Evolutionary conservation across 352 stramenopile species (phyloP), one percentile per base, ranked within the genome.

Genomic region (Globisporangium okanoganense): DNA sequence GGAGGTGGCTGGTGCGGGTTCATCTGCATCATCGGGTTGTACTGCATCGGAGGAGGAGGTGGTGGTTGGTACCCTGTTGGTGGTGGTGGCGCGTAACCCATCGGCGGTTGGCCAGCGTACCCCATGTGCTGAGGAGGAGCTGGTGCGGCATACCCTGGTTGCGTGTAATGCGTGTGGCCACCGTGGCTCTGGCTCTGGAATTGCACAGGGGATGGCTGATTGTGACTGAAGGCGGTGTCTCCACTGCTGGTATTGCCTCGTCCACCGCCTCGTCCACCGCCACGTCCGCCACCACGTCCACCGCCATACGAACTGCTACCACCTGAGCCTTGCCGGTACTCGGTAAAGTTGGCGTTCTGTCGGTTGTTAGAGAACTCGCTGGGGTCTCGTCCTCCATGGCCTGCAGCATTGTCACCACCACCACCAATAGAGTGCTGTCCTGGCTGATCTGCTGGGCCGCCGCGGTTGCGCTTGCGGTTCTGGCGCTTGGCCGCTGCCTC

Each of bases 401-500:
- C 29, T 5, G 20, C 18, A 18, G 18, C 20, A 45, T 22, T 35
- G 14, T 49, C 45, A 22, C 29, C 36, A 10, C 33, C 45, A 6
- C 6, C 20, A n/a, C n/a, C n/a, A n/a, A n/a, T n/a, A 14, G 18
- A 18, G 27, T 41, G 48, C 20, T 49, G 47, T 27, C 20, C 45
- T 18, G 18, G 12, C 14, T 47, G 14, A 3, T 51, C 44, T n/a
- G 57, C 31, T 16, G 48, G 55, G 7, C 62, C 73, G 10, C 67
- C 70, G 9, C 79, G 78, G 58, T 85, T 89, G 24, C 80, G 75
- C 51, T 93, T 95, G 4, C 80, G 70, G 50, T 88, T 85, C 36
- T 74, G 61, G 25, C 78, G 72, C 68, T 93, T 95, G 5, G 82
- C 77, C 0, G 71, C 78, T 0, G 83, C 79, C 52, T 95, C 86